A percentile compares a stretch with the other conserved stretches of the same genome.
These are phyloP conservation scores for Leccinellum albellum DNA, from an alignment of 768 basidiomycete species.

Conservation along the genomic window DNA sequence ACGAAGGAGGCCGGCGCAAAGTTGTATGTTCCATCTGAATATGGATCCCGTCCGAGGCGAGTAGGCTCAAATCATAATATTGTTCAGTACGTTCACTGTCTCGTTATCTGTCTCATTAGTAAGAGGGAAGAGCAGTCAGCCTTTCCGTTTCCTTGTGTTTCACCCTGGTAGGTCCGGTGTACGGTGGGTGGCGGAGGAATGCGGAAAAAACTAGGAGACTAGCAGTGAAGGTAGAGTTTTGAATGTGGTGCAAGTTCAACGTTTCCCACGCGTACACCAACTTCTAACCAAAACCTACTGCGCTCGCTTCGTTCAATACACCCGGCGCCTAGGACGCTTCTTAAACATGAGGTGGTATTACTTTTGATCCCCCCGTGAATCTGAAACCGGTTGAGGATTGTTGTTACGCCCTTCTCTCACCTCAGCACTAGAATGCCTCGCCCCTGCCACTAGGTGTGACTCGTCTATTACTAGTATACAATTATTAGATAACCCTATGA, in stretches of 20 bases:
- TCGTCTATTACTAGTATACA: no score
- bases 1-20: slow-evolving; percentile 29
- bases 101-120: no score
- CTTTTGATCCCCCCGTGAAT: background rate
- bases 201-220: background rate
- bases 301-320: no score
- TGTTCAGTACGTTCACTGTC: background rate
- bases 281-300: no score
- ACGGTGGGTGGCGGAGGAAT: background rate
- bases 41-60: slow-evolving; percentile 17
- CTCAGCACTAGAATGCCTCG: background rate
- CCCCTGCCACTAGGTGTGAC: no score
- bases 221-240: background rate
- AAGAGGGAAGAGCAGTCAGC: no score
- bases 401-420: background rate
- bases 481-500: background rate
- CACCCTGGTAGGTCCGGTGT: background rate
- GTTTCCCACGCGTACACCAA: background rate
- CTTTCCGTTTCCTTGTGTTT: background rate
- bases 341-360: background rate
- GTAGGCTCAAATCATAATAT: slow-evolving; percentile 3
- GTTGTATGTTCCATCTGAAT: slow-evolving; percentile 32
- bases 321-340: no score
- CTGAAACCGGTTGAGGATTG: background rate
- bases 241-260: background rate